Base-by-base conservation (phyloP, 352 stramenopile species). In the Hyaloperonospora brassicae region DNA sequence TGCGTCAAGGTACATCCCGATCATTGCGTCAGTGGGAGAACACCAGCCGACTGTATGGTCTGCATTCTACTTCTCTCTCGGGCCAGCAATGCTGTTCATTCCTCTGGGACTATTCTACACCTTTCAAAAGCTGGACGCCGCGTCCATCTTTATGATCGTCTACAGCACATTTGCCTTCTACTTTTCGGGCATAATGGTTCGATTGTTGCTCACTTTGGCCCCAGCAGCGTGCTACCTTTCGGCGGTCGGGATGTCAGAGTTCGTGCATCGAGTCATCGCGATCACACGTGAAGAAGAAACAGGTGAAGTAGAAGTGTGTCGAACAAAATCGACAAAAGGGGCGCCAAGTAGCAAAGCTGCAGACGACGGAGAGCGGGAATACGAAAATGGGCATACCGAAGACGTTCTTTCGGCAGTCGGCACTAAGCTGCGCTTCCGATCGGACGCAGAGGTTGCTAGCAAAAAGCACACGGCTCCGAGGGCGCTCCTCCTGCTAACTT, bases 11-110 rank as follows among this genome's bases (percentile, higher is more conserved):
- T 96, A 96, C 72, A 97, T 97, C 49, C 91, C 91, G 9, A 96
- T 97, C 62, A 96, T 97, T 66, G 91, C 89, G 8, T 96, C 84
- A 0, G 90, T 97, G 25, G 89, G 80, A 31, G 91, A 97, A 64
- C 91, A 97, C 72, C 91, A 97, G 70, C 90, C 91, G 30, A 95
- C 91, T 36, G 94, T 83, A 44, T 96, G 87, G 87, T 95, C 90
- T 25, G 93, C 90, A 40, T 97, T 95, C 79, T 97, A 94, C 66
- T 93, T 96, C 60, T 85, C 97, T 61, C 68, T 97, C 23, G 84
- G 97, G 68, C 76, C 95, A 50, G 69, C 95, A 11, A 86, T 96
- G 50, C 88, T 81, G 7, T 85, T 97, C 52, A 83, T 86, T 13
- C 91, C 90, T 0, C 73, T 97, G 14, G 91, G 91, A 47, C 73